Percentiles rank a stretch among this genome's conserved stretches.
Conservation (phyloP, 208 protist species). For the Acanthamoeba royreba region DNA sequence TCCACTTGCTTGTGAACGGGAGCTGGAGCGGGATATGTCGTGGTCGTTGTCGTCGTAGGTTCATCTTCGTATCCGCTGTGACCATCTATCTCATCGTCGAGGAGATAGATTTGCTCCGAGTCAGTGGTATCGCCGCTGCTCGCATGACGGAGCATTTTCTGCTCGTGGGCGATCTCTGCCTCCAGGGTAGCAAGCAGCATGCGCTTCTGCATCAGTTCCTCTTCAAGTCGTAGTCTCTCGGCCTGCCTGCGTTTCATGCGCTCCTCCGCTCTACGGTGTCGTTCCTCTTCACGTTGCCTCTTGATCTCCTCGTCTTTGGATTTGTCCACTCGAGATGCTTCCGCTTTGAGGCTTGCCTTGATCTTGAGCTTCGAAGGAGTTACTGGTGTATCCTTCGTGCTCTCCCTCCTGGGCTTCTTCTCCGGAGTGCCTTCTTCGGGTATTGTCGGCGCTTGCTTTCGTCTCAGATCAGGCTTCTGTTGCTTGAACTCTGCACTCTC, state of each 20-base stretch:
- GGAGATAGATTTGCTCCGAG: not conserved
- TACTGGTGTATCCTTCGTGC: too few species aligned
- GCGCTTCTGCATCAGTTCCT: constrained; percentile 23
- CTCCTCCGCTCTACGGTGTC: not conserved
- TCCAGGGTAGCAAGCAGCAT: not conserved
- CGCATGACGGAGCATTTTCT: not conserved
- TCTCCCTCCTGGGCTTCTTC: too few species aligned
- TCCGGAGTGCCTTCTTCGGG: too few species aligned
- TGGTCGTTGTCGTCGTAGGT: not conserved
- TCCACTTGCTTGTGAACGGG: not conserved
- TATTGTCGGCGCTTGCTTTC: not conserved
- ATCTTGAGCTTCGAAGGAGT: not conserved
- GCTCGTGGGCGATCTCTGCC: too few species aligned
- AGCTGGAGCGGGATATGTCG: not conserved
- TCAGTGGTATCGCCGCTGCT: not conserved
- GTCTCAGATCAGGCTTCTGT: not conserved
- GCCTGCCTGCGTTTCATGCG: not conserved
- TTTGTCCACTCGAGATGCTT: too few species aligned
- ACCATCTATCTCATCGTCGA: not conserved
- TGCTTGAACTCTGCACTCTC: not conserved
- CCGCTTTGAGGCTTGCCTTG: not conserved
- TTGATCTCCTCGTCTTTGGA: not conserved
- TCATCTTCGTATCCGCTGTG: not conserved
- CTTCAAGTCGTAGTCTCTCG: not conserved
- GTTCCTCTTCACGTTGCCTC: not conserved